phyloP scores from a whole-genome alignment of 305 asterid genomes.

The Fraxinus greggii region DNA sequence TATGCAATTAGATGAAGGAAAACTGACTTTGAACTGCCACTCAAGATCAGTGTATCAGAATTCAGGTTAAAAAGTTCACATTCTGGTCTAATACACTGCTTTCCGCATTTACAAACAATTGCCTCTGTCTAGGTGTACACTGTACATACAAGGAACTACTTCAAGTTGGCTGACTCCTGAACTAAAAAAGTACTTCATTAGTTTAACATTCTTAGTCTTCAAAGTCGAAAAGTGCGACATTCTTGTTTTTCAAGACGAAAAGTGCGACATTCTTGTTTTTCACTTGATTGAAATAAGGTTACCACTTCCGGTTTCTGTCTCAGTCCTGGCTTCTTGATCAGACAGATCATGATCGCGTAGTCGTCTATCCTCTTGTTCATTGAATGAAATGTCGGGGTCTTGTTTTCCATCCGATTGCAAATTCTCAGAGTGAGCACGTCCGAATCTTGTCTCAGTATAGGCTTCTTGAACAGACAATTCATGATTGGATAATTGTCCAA shows the following conservation, averaged over 20 bases:
- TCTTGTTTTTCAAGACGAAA: slow-evolving; percentile 27
- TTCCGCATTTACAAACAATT: background rate
- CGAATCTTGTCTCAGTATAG: background rate
- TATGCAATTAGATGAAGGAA: background rate
- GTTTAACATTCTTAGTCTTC: slow-evolving; percentile 8
- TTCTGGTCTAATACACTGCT: background rate
- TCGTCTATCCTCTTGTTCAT: slow-evolving; percentile 8
- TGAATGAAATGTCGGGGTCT: slow-evolving; percentile 1
- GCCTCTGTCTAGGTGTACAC: slow-evolving; percentile 17
- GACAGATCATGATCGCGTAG: background rate
- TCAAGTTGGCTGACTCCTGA: background rate
- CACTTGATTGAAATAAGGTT: slow-evolving; percentile 16
- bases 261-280: slow-evolving; percentile 24
- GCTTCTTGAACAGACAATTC: slow-evolving; percentile 23
- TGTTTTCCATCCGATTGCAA: slow-evolving; percentile 14
- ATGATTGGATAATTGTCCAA: background rate
- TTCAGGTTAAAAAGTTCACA: background rate
- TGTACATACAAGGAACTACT: slow-evolving; percentile 8
- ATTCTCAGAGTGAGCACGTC: background rate
- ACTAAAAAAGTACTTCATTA: slow-evolving; percentile 13
- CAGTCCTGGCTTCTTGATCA: slow-evolving; percentile 22
- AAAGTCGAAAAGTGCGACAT: slow-evolving; percentile 15
- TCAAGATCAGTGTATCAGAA: background rate
- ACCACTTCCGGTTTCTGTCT: slow-evolving; percentile 22
- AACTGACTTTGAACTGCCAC: background rate